Conservation (phyloP, 2,329 filamentous ascomycete genomes). For the Aspergillus niger region DNA sequence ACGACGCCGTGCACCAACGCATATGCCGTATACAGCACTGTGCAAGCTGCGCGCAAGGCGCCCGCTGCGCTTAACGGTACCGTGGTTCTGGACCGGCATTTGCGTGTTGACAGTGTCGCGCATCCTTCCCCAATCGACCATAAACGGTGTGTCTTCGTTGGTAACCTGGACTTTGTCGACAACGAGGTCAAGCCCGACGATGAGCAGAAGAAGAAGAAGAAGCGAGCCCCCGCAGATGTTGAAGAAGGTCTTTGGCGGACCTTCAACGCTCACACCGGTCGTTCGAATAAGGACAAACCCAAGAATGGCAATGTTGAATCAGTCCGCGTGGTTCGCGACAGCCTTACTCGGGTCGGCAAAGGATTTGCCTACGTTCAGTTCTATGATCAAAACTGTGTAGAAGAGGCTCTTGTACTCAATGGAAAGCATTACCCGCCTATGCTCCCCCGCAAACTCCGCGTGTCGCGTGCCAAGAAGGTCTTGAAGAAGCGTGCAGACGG, state of each 20-base stretch:
- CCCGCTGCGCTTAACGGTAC: conserved; percentile 79
- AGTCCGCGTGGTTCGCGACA: conserved; percentile 87
- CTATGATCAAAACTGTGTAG: conserved; percentile 82
- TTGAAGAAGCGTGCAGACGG: conserved; percentile 44
- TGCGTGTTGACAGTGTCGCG: conserved; percentile 87
- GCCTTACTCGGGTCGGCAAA: conserved; percentile 89
- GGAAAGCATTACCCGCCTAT: conserved; percentile 92
- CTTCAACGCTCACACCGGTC: conserved; percentile 41
- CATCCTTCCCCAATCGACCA: conserved; percentile 83
- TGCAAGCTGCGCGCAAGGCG: conserved; percentile 73
- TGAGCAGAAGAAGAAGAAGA: conserved; percentile 67
- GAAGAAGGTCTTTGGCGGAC: conserved; percentile 72
- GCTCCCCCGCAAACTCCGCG: conserved; percentile 84
- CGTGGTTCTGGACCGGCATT: conserved; percentile 78
- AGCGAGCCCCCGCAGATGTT: conserved; percentile 75
- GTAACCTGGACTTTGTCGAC: conserved; percentile 94
- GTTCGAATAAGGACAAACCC: conserved; percentile 29
- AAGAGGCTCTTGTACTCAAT: conserved; percentile 83
- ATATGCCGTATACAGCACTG: conserved; percentile 83
- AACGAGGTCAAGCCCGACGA: conserved; percentile 72
- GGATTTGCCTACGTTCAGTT: conserved; percentile 98
- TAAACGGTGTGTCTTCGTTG: conserved; percentile 90
- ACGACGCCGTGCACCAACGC: conserved; percentile 94
- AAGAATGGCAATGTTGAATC: conserved; percentile 82
- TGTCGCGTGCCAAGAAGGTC: conserved; percentile 78